phyloP scores from a whole-genome alignment of 179 eudicot species.

The Drosera spatulata region DNA sequence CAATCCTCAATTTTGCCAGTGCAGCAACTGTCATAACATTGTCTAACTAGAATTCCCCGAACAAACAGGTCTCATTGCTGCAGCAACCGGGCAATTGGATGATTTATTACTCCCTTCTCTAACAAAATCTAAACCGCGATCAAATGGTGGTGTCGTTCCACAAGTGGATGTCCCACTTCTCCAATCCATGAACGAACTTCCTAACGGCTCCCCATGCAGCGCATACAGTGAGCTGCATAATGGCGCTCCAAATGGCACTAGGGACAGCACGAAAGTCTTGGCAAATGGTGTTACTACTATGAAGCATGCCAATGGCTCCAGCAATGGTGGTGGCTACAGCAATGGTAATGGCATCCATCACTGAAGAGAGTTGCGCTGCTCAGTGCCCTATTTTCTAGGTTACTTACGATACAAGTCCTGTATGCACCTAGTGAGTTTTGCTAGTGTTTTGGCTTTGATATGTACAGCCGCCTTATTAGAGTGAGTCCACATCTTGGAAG shows the following conservation, averaged over 20 bases:
- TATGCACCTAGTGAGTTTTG: slow-evolving; percentile 2
- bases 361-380: not conserved
- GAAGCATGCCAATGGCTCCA: slow-evolving; percentile 9
- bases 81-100: slow-evolving; percentile 70
- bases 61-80: slow-evolving; percentile 71
- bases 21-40: not conserved
- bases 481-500: slow-evolving; percentile 8
- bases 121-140: no score
- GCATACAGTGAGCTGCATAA: not conserved
- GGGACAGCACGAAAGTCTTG: no score
- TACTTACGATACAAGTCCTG: not conserved
- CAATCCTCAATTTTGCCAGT: not conserved
- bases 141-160: no score
- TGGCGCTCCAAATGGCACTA: no score
- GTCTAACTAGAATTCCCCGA: not conserved
- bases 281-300: no score
- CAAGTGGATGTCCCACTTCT: not conserved
- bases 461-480: slow-evolving; percentile 17
- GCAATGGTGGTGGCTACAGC: slow-evolving; percentile 18
- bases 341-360: slow-evolving; percentile 15
- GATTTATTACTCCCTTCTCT: no score
- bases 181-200: slow-evolving; percentile 14
- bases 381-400: not conserved
- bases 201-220: slow-evolving; percentile 8
- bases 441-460: slow-evolving; percentile 13